Evolutionary conservation across 2,329 filamentous ascomycete species (phyloP).

Genomic region (Aspergillus caelatus): DNA sequence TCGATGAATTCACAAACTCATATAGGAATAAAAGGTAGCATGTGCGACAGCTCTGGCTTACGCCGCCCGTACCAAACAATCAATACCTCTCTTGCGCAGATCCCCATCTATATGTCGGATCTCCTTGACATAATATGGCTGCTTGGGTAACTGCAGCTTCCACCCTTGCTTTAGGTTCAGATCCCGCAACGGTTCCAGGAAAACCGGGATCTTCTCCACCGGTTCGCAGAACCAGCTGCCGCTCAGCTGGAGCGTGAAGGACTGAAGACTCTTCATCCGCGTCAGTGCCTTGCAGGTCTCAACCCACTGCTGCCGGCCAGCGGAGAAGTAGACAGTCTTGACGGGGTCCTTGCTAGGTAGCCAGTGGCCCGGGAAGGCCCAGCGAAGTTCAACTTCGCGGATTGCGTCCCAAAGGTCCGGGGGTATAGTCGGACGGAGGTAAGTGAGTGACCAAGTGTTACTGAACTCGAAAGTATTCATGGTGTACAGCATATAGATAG

Average conservation of each 20-base stretch:
- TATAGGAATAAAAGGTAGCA: neutral
- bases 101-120: conserved; percentile 30
- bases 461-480: conserved; percentile 42
- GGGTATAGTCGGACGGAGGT: conserved; percentile 39
- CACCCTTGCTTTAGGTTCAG: conserved; percentile 28
- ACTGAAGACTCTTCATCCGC: conserved; percentile 28
- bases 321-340: conserved; percentile 40
- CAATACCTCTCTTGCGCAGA: conserved; percentile 35
- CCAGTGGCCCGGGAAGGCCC: conserved; percentile 45
- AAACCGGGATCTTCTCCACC: conserved; percentile 38
- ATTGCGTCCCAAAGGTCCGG: conserved; percentile 32
- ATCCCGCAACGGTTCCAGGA: conserved; percentile 38
- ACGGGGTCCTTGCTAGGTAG: conserved; percentile 45
- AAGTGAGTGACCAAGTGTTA: conserved; percentile 43
- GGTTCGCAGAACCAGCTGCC: conserved; percentile 42
- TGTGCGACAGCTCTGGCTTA: neutral
- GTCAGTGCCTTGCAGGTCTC: conserved; percentile 37
- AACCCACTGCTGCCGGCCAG: conserved; percentile 40
- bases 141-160: conserved; percentile 36
- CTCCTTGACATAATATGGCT: conserved; percentile 39
- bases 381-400: conserved; percentile 39
- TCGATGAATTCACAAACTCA: neutral
- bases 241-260: conserved; percentile 35
- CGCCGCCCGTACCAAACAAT: conserved; percentile 32
- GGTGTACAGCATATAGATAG: conserved; percentile 38